Evolutionary conservation across 108 stramenopile species (phyloP).

Genomic region (Fragilaria crotonensis): DNA sequence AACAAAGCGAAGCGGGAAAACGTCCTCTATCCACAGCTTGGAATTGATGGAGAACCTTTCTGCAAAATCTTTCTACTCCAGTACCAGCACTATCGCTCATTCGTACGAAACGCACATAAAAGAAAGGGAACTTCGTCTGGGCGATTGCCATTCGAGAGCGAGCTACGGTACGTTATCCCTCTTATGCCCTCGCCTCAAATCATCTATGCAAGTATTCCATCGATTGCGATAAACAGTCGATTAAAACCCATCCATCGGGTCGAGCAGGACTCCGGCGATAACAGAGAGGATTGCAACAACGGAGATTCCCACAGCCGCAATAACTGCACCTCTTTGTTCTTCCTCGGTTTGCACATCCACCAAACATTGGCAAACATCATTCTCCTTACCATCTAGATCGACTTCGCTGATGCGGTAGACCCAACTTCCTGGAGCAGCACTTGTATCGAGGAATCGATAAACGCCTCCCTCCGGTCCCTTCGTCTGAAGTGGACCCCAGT

Average conservation of each 20-base stretch:
- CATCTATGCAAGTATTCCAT: too few relatives aligned
- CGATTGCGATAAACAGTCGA: too few relatives aligned
- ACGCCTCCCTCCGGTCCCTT: conserved; percentile 71
- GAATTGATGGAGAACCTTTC: too few relatives aligned
- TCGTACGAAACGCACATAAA: too few relatives aligned
- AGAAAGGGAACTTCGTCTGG: too few relatives aligned
- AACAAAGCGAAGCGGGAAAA: too few relatives aligned
- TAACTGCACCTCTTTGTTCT: conserved; percentile 69
- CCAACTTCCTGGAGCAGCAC: conserved; percentile 71
- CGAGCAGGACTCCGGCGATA: conserved; percentile 66
- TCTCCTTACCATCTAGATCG: conserved; percentile 53
- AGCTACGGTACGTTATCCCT: too few relatives aligned
- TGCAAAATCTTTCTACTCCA: too few relatives aligned
- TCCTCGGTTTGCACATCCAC: conserved; percentile 84
- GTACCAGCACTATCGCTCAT: too few relatives aligned
- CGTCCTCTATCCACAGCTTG: too few relatives aligned
- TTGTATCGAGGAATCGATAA: conserved; percentile 64
- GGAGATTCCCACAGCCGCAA: conserved; percentile 72
- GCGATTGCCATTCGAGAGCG: too few relatives aligned
- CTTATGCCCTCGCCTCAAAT: too few relatives aligned
- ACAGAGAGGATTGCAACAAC: conserved; percentile 52
- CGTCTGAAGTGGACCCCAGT: conserved; percentile 70
- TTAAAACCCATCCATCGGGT: conserved; percentile 41
- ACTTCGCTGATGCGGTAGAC: conserved; percentile 83
- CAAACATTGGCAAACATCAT: conserved; percentile 79